Evolutionary conservation across 352 stramenopile genomes (phyloP).

Genomic region (Globisporangium mamillatum): DNA sequence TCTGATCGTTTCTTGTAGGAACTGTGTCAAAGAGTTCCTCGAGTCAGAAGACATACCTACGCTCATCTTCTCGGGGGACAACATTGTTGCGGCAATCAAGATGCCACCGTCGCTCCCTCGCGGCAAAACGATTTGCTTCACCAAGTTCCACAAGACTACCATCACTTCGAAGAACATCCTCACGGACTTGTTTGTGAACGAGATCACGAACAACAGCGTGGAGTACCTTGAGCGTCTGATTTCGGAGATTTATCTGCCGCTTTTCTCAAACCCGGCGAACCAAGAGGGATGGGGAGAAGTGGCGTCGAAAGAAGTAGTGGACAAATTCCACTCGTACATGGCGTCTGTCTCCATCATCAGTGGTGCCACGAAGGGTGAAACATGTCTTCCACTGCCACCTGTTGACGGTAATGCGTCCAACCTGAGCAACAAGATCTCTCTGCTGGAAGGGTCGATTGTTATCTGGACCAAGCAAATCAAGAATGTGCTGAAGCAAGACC

Average conservation of each 20-base stretch:
- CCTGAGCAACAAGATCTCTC: conserved; percentile 91
- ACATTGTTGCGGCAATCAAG: conserved; percentile 78
- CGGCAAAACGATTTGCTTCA: conserved; percentile 91
- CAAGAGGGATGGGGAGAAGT: conserved; percentile 96
- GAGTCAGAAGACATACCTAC: conserved; percentile 83
- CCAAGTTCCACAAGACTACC: conserved; percentile 81
- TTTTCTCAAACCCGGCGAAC: conserved; percentile 95
- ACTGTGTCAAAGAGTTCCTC: conserved; percentile 88
- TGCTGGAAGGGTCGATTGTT: conserved; percentile 97
- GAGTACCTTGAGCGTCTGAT: conserved; percentile 95
- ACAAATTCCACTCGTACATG: conserved; percentile 97
- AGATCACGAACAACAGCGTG: conserved; percentile 88
- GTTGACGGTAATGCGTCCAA: conserved; percentile 82
- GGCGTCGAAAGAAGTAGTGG: conserved; percentile 94
- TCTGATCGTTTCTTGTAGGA: conserved; percentile 20
- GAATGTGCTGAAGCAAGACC: conserved; percentile 97
- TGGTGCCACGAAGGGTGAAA: conserved; percentile 96
- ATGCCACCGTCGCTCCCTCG: conserved; percentile 86
- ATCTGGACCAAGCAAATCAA: conserved; percentile 99
- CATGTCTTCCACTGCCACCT: conserved; percentile 93
- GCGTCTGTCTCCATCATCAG: conserved; percentile 96
- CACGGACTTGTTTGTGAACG: conserved; percentile 85
- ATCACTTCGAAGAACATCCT: conserved; percentile 85
- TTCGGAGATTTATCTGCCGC: conserved; percentile 93
- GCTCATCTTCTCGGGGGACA: conserved; percentile 89